Base-by-base conservation (phyloP, 768 basidiomycete species). In the Hygrophorus russula region DNA sequence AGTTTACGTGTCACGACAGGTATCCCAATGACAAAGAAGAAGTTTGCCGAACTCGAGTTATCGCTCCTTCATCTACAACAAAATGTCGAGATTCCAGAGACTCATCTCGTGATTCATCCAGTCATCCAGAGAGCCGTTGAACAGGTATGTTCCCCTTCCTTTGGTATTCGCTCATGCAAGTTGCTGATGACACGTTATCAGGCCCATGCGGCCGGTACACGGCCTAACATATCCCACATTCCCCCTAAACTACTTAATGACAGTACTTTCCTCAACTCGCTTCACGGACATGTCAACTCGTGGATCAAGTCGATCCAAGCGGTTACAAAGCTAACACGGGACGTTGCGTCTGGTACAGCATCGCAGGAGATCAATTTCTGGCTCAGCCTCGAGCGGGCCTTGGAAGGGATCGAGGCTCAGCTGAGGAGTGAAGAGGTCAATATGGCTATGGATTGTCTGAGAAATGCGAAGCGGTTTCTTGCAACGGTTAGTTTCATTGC, bases 291-390 rank as follows among this genome's bases (percentile, higher is more conserved):
- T 50, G 94, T 98, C 48, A 98, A 98, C 59, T 72, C 80, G 11
- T 99, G 96, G 96, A 96, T 98, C 67, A 96, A 96, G 64, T 83
- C 91, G 24, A 94, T 98, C 44, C 96, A 98, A 60, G 77, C 84
- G 0, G 92, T 98, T 40, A 98, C 96, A 5, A 96, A 94, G 58
- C 76, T 99, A n/a, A 82, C 78, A 2, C 71, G 96, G 17, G 94
- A 98, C 54, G 94, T 98, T 27, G 71, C 81, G 0, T 88, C 87
- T 4, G 94, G 94, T 2, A 98, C 94, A 0, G 94, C 96, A 2
- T 93, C 90, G 0, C 96, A 99, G 56, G 96, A 98, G 60, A 92
- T 99, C 69, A 98, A 98, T 61, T 98, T 99, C 56, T 98, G 96
- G 96, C 69, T 98, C 17, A 87, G 83, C 59, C 72, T 99, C 60